Evolutionary conservation across 208 protist genomes (phyloP).

Genomic region (Leishmania major): DNA sequence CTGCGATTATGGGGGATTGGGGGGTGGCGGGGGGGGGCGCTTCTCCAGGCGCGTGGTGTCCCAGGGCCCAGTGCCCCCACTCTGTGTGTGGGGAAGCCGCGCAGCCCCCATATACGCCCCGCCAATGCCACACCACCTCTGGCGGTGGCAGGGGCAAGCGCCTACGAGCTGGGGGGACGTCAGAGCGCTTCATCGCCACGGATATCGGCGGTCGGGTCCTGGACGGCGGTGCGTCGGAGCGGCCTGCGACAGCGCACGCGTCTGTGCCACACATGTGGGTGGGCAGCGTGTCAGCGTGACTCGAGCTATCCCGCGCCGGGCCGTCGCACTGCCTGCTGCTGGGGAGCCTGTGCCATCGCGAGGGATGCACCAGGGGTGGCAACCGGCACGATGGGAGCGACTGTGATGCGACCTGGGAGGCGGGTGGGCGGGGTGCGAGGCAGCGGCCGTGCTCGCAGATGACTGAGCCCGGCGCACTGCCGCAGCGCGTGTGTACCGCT

Average conservation of each 20-base stretch:
- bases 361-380: neutral
- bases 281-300: neutral
- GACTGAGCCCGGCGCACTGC: no score
- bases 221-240: neutral
- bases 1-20: rapidly evolving
- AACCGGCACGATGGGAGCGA: no score
- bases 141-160: neutral
- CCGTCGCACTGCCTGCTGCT: neutral
- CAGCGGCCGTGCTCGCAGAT: neutral
- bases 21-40: no score
- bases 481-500: no score
- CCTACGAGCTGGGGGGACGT: neutral
- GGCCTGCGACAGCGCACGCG: neutral
- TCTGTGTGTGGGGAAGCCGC: neutral
- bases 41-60: neutral
- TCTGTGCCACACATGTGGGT: neutral
- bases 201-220: neutral
- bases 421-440: neutral
- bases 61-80: neutral
- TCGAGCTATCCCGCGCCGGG: neutral
- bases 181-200: neutral
- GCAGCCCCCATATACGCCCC: neutral
- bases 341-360: no score
- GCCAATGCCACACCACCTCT: neutral
- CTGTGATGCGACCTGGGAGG: neutral